phyloP scores from a whole-genome alignment of 2,329 filamentous ascomycete genomes.

The Zymoseptoria passerinii region DNA sequence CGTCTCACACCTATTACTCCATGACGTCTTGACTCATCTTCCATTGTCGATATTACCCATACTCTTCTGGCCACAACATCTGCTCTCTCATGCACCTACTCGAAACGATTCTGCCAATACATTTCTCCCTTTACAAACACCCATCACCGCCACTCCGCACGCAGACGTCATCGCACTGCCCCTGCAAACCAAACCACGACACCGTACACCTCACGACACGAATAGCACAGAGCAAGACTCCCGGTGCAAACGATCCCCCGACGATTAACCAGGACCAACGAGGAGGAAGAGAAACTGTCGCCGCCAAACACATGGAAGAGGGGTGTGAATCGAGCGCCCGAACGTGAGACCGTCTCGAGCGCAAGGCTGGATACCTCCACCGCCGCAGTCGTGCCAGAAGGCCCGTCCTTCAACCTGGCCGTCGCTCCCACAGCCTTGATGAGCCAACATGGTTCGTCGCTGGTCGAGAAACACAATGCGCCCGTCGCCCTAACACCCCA shows the following conservation, averaged over 20 bases:
- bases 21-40: background rate
- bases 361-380: conserved; percentile 7
- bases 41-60: background rate
- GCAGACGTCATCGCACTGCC: background rate
- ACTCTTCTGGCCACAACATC: background rate
- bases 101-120: background rate
- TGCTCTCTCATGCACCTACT: background rate
- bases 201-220: background rate
- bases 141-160: background rate
- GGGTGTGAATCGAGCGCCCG: background rate
- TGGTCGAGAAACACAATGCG: conserved; percentile 49
- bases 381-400: conserved; percentile 7
- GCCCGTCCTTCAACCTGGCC: conserved; percentile 12
- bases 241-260: background rate
- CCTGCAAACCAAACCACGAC: background rate
- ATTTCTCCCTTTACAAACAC: background rate
- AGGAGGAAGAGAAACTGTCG: background rate
- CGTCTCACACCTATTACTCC: background rate
- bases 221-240: background rate
- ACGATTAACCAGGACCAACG: background rate
- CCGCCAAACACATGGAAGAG: background rate
- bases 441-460: conserved; percentile 52
- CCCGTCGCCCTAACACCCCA: conserved; percentile 39
- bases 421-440: conserved; percentile 84
- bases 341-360: conserved; percentile 11